Base-by-base conservation (phyloP, 2,329 filamentous ascomycete genomes). In the Bisporella sp. region DNA sequence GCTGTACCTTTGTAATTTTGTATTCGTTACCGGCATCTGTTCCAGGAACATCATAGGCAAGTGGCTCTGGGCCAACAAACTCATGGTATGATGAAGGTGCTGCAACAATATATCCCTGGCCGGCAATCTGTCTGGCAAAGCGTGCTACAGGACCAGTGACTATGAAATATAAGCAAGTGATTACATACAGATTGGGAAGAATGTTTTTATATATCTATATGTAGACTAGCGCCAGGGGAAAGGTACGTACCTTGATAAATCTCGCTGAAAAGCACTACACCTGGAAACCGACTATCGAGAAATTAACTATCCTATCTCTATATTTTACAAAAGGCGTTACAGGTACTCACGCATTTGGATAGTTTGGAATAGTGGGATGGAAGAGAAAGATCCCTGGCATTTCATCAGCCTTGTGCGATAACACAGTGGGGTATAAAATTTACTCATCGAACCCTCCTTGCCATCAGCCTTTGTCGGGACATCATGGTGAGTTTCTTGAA, bases 11-110 rank as follows among this genome's bases (percentile, higher is more conserved):
- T 58, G 78, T 76, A 54, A 93, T 76, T 68, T 96, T 96, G 78
- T 82, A 95, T 53, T 81, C 77, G 66, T 96, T 97, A 29, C 92
- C 91, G 41, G 81, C 75, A 66, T 96, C 89, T 0, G 92, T 97
- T 47, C 93, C 91, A 2, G 87, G 85, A 0, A 77, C 89, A 64
- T 96, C 88, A 67, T 96, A 96, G 46, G 87, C 80, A 40, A 96
- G 74, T 8, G 91, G 74, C 62, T 92, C 88, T 0, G 90, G 88
- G 4, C 87, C 87, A 1, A 84, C 89, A 70, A 96, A 96, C 69
- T 96, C 91, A 66, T 96, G 91, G 70, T 96, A 96, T 32, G 85
- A 91, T 35, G 87, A 93, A 0, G 90, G 89, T 0, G 90, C 90
- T 7, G 87, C 91, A 58, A 92, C 90, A 59, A 96, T 95, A 73